Evolutionary conservation across 129 eudicot genomes (phyloP), one percentile per base, ranked within the genome.

Genomic region (Artemisia annua): DNA sequence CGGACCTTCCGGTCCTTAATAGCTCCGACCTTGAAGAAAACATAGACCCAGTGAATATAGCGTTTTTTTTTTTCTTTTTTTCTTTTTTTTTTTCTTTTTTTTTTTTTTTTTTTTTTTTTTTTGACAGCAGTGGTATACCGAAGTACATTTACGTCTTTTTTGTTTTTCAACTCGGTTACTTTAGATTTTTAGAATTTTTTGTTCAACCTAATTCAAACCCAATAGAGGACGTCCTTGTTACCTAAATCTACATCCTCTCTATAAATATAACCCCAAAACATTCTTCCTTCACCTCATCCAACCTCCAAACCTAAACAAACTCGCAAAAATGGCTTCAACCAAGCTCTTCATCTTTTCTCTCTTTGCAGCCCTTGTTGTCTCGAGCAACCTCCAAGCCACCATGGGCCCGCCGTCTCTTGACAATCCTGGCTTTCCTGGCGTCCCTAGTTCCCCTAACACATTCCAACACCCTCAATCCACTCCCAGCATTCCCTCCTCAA

Each of bases 401-500:
- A 2, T n/a, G 35, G 76, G 75, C 65, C 65, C 71, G 81, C 50
- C 55, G 75, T 43, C 81, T 77, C 71, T 62, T 75, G 62, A 75
- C 79, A 14, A 1, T 66, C 58, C 79, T 0, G 79, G 73, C 30
- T 69, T 60, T n/a, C 76, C 55, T 11, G 71, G 81, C 9, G 18
- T 69, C 63, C 74, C 81, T 14, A 52, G 53, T 6, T 18, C 55
- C 73, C 66, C 79, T 32, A 2, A 48, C 16, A 67, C 58, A 20
- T 22, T 43, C 3, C 73, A 17, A 7, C 58, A 54, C 30, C 67
- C 2, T 50, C 81, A 11, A 55, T 50, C 17, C 66, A 22, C 72
- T 75, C 49, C 79, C 79, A 39, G 8, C 73, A 51, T 35, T 67
- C 69, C 75, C 69, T 68, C 63, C 69, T 26, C 32, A 39, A 39